Percentiles rank a stretch among this genome's conserved stretches.
Conservation (phyloP, 169 alveolate species). For the Eimeria acervulina region DNA sequence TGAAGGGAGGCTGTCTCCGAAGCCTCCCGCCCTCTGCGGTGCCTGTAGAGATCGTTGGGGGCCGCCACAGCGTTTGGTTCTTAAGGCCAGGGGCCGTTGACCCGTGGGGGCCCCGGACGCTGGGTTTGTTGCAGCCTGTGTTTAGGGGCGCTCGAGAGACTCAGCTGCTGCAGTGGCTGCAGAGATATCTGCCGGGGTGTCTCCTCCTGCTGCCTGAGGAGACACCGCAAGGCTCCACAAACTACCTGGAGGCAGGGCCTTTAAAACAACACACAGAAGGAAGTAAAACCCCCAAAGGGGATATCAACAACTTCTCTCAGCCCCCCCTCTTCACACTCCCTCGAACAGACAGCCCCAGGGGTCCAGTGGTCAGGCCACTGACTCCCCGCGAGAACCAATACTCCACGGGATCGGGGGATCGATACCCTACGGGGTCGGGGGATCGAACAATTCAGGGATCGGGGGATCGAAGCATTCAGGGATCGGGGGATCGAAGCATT, state of each 20-base stretch:
- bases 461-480: not conserved
- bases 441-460: not conserved
- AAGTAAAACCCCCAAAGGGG: too few species aligned
- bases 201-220: not conserved
- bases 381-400: not conserved
- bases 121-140: not conserved
- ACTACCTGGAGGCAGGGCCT: not conserved
- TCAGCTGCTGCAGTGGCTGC: slow-evolving; percentile 20
- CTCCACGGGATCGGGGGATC: slow-evolving; percentile 2
- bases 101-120: slow-evolving; percentile 12
- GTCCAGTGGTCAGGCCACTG: not conserved
- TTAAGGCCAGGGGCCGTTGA: not conserved
- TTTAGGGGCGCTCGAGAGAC: not conserved
- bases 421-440: not conserved
- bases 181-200: slow-evolving; percentile 8
- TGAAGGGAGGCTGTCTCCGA: not conserved
- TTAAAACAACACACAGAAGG: too few species aligned
- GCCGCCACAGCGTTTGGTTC: slow-evolving; percentile 18
- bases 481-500: not conserved
- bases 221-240: not conserved
- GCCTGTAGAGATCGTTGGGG: slow-evolving; percentile 25
- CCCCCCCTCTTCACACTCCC: not conserved
- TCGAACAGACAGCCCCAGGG: not conserved
- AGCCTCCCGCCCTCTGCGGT: not conserved
- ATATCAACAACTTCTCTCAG: too few species aligned